phyloP scores from a whole-genome alignment of 1,284 basidiomycete species.

The Tilletia caries region DNA sequence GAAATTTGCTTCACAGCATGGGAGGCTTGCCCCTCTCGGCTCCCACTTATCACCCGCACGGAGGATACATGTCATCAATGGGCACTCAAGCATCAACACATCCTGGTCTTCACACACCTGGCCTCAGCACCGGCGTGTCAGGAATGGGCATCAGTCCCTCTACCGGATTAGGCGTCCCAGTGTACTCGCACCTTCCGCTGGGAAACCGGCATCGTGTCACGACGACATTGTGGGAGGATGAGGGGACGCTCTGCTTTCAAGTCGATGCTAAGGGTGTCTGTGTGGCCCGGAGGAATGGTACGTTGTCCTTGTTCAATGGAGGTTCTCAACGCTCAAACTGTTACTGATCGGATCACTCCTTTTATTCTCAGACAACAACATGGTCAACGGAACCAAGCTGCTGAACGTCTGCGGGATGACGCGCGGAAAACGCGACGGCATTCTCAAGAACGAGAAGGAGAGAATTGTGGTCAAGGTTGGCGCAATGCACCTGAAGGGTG shows the following conservation, averaged over 20 bases:
- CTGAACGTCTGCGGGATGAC: slow-evolving; percentile 53
- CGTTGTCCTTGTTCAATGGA: too few relatives aligned
- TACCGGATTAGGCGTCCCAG: slow-evolving; percentile 36
- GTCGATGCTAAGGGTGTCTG: slow-evolving; percentile 52
- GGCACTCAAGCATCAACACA: not conserved
- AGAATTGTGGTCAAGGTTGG: slow-evolving; percentile 54
- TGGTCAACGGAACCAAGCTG: slow-evolving; percentile 54
- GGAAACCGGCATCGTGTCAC: slow-evolving; percentile 50
- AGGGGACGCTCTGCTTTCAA: slow-evolving; percentile 53
- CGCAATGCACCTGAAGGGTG: slow-evolving; percentile 53
- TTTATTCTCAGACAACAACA: slow-evolving; percentile 47
- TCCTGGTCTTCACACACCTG: slow-evolving; percentile 10
- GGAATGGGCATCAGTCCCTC: slow-evolving; percentile 14
- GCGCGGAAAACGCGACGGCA: slow-evolving; percentile 53
- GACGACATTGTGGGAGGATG: slow-evolving; percentile 53
- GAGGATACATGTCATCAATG: not conserved
- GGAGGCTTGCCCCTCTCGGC: slow-evolving; percentile 2
- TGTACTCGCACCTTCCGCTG: slow-evolving; percentile 48
- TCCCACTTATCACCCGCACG: not conserved
- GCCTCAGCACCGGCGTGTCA: slow-evolving; percentile 8
- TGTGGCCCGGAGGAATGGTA: slow-evolving; percentile 47
- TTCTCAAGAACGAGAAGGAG: slow-evolving; percentile 53
- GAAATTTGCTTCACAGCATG: not conserved
- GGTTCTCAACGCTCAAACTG: not conserved
- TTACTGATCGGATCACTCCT: not conserved